A percentile compares a stretch with the other conserved stretches of the same genome.
Conservation (phyloP, 1,284 basidiomycete species). For the Malassezia psittaci region DNA sequence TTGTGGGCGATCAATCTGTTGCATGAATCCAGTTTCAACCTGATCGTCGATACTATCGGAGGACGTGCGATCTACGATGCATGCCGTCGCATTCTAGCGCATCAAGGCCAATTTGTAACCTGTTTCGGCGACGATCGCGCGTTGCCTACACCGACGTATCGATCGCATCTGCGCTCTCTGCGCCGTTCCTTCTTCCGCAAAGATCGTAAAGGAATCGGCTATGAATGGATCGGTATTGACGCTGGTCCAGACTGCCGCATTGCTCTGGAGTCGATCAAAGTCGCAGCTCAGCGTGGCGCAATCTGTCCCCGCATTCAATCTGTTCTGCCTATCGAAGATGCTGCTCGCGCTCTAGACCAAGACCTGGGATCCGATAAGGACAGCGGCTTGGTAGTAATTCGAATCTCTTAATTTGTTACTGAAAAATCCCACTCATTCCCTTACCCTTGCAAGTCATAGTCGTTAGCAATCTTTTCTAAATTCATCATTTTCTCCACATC, state of each 20-base stretch:
- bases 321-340: constrained; percentile 40
- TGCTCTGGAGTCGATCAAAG: constrained; percentile 38
- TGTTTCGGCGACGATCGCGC: constrained; percentile 47
- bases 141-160: constrained; percentile 38
- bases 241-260: constrained; percentile 32
- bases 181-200: constrained; percentile 49
- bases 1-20: constrained; percentile 49
- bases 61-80: constrained; percentile 49
- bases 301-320: constrained; percentile 42
- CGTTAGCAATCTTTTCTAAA: not conserved
- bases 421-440: not conserved
- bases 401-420: constrained; percentile 6
- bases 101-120: constrained; percentile 46
- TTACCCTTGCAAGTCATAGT: not conserved
- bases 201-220: constrained; percentile 48
- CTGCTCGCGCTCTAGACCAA: constrained; percentile 33
- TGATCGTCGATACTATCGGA: constrained; percentile 46
- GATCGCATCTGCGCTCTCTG: constrained; percentile 45
- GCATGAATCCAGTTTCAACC: constrained; percentile 49
- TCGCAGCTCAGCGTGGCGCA: constrained; percentile 33
- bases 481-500: not conserved
- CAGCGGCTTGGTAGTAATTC: constrained; percentile 11
- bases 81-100: constrained; percentile 47
- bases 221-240: constrained; percentile 46
- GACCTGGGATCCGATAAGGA: not conserved